Evolutionary conservation across 1,139 yeast species (phyloP), one percentile per base, ranked within the genome.

Genomic region (Debaryomyces nepalensis): DNA sequence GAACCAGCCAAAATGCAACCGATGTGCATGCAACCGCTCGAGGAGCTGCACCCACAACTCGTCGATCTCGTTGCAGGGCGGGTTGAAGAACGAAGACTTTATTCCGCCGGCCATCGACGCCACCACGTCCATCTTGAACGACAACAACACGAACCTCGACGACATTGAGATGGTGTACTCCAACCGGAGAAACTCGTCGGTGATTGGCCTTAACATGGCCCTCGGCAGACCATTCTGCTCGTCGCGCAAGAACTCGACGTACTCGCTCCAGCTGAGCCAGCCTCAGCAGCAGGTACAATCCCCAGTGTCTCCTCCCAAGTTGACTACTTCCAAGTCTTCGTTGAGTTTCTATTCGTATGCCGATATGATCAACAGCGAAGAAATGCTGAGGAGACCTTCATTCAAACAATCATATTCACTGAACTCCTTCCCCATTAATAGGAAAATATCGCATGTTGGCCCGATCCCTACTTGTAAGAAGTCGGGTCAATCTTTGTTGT

Each of bases 31-130:
- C 19, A 23, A 36, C 40, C 29, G 63, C 36, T 52, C 64, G 8
- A 44, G 61, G 36, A 57, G 62, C 18, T 57, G 61, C 38, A 55
- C 68, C 10, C 67, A 59, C 44, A 61, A 61, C 42, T 59, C 69
- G 16, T 53, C 63, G 20, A 48, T 64, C 33, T 58, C 68, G 16
- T 51, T 63, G 41, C 52, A 59, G 33, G 45, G 57, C n/a, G 64
- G 65, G 31, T 59, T 68, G 44, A 66, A 66, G 44, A 64, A 61
- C 32, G 77, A 87, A 58, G 89, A 87, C 61, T 81, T 71, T 52
- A 86, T 87, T 39, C 90, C 96, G 1, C 90, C 96, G 2, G 90
- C 90, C 7, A 70, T 89, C 56, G 96, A 87, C 56, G 91, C 91
- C 7, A 77, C 91, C 19, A 79, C 93, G 3, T 74, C 81, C 36